A percentile compares a stretch with the other conserved stretches of the same genome.
Evolutionary conservation across 352 stramenopile species (phyloP).

Genomic region (Blastocystis sp.): DNA sequence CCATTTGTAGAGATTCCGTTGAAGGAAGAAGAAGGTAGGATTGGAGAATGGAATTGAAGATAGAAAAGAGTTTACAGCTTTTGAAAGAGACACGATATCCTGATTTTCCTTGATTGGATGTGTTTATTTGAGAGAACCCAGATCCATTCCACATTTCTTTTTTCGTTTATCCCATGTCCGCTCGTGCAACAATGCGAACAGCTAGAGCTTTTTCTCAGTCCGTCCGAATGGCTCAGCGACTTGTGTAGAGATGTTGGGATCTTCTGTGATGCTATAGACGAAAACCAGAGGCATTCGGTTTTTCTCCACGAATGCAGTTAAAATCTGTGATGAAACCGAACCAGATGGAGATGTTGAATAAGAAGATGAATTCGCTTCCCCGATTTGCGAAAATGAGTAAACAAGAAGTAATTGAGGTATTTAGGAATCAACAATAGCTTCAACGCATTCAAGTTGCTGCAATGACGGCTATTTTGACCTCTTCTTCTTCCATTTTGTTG

Average conservation of each 20-base stretch:
- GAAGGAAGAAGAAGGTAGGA: not conserved
- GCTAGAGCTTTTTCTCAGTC: not conserved
- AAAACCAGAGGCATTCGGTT: not conserved
- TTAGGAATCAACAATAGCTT: not conserved
- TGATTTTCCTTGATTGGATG: not conserved
- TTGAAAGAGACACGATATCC: not conserved
- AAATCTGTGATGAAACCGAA: not conserved
- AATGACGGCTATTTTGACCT: not conserved
- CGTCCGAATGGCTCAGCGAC: not conserved
- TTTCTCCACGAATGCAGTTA: not conserved
- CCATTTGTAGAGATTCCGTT: not conserved
- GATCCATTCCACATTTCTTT: not conserved
- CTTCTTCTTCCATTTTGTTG: constrained; percentile 14
- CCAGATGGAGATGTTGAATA: constrained; percentile 12
- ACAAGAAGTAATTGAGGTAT: not conserved
- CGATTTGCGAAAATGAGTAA: constrained; percentile 21
- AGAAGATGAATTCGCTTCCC: not conserved
- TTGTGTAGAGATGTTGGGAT: not conserved
- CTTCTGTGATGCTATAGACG: not conserved
- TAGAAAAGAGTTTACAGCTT: not conserved
- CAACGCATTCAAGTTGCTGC: constrained; percentile 3
- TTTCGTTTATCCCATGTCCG: not conserved
- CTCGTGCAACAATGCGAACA: not conserved
- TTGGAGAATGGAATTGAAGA: not conserved
- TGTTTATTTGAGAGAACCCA: not conserved